Conservation (phyloP, 116 monocot species). For the Zostera marina region DNA sequence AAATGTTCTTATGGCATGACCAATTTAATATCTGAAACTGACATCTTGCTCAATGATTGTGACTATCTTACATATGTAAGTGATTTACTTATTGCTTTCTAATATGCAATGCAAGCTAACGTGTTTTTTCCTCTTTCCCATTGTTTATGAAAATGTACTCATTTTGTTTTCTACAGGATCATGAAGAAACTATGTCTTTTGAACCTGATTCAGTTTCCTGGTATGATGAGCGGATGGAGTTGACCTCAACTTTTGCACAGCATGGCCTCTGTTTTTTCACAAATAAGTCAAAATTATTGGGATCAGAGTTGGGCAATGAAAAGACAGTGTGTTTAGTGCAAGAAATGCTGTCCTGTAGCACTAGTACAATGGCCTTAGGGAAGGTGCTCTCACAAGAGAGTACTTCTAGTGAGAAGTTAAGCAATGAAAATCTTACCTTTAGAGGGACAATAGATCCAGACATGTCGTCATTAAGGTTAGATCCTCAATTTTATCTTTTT, state of each 20-base stretch:
- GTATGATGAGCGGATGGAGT: slow-evolving; percentile 42
- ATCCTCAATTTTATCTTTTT: not conserved
- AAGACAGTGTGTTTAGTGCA: slow-evolving; percentile 20
- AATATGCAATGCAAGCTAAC: not conserved
- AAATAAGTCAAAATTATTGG: slow-evolving; percentile 13
- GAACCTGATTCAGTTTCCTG: slow-evolving; percentile 38
- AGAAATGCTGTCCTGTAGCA: slow-evolving; percentile 47
- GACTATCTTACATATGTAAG: slow-evolving; percentile 35
- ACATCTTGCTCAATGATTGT: slow-evolving; percentile 46
- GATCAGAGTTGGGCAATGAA: slow-evolving; percentile 16
- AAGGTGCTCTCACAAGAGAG: slow-evolving; percentile 28
- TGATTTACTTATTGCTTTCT: not conserved
- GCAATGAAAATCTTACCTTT: slow-evolving; percentile 7
- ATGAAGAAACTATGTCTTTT: slow-evolving; percentile 26
- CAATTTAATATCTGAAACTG: slow-evolving; percentile 57
- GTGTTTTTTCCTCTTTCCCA: not conserved
- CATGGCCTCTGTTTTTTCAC: slow-evolving; percentile 57
- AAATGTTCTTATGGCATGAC: slow-evolving; percentile 32
- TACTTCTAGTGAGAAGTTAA: slow-evolving; percentile 1
- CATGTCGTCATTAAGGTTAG: slow-evolving; percentile 12
- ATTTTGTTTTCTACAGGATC: slow-evolving; percentile 32
- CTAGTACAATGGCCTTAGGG: slow-evolving; percentile 35
- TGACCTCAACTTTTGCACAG: slow-evolving; percentile 53
- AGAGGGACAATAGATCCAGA: slow-evolving; percentile 1
- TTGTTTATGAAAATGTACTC: not conserved